A percentile compares a stretch with the other conserved stretches of the same genome.
Evolutionary conservation across 108 stramenopile species (phyloP).

Genomic region (Stephanodiscus minutulus): DNA sequence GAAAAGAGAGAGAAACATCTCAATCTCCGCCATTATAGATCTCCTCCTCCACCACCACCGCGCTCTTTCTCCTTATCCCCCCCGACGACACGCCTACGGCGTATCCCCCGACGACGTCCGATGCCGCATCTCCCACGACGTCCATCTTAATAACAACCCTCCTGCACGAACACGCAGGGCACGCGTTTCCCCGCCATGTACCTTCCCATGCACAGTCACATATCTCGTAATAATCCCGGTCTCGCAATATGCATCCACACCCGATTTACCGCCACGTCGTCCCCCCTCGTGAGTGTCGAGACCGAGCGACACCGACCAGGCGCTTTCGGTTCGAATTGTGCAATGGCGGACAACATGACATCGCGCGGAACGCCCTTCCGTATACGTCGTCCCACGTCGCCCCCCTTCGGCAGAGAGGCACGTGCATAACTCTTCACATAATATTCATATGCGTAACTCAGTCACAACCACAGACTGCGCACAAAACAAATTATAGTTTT

Average conservation of each 20-base stretch:
- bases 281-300: slow-evolving; percentile 75
- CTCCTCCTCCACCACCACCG: too few relatives aligned
- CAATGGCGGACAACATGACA: slow-evolving; percentile 54
- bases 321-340: slow-evolving; percentile 54
- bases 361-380: slow-evolving; percentile 47
- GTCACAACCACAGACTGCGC: too few relatives aligned
- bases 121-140: slow-evolving; percentile 65
- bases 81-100: slow-evolving; percentile 20
- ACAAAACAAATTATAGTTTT: too few relatives aligned
- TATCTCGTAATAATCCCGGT: slow-evolving; percentile 63
- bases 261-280: slow-evolving; percentile 65
- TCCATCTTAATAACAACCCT: slow-evolving; percentile 87
- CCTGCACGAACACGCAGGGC: slow-evolving; percentile 69
- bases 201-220: slow-evolving; percentile 58
- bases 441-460: too few relatives aligned
- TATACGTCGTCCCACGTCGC: slow-evolving; percentile 66
- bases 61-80: neutral
- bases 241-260: slow-evolving; percentile 68
- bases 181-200: slow-evolving; percentile 29
- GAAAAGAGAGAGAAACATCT: too few relatives aligned
- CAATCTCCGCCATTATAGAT: too few relatives aligned
- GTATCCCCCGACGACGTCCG: slow-evolving; percentile 66
- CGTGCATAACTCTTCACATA: too few relatives aligned
- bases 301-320: slow-evolving; percentile 76
- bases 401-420: slow-evolving; percentile 69